Evolutionary conservation across 164 flowering plant species (phyloP).

Genomic region (Berberis vulgaris): DNA sequence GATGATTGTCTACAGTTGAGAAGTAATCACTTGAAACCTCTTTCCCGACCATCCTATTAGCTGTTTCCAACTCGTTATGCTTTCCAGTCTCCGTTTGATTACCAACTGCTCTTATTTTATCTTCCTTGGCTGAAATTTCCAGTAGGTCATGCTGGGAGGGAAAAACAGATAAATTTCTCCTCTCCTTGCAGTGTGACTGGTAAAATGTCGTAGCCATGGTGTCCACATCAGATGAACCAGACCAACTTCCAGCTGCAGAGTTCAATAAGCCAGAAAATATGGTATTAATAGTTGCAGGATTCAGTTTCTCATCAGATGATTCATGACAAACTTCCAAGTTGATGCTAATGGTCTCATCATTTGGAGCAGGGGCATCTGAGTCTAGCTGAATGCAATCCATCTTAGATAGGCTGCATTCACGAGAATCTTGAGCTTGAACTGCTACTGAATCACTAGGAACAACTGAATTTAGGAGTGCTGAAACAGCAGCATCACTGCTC

Average conservation of each 20-base stretch:
- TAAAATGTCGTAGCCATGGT: not conserved
- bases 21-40: conserved; percentile 43
- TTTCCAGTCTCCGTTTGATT: conserved; percentile 17
- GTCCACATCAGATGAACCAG: too few relatives aligned
- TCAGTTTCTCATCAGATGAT: conserved; percentile 19
- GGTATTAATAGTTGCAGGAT: conserved; percentile 8
- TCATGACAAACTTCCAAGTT: conserved; percentile 24
- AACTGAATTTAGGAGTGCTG: conserved; percentile 21
- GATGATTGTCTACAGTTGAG: conserved; percentile 60
- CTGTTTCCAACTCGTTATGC: conserved; percentile 15
- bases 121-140: conserved; percentile 22
- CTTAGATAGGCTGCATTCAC: not conserved
- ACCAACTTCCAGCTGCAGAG: conserved; percentile 3
- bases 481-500: conserved; percentile 23
- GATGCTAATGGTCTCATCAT: conserved; percentile 13
- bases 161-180: conserved; percentile 3
- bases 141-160: conserved; percentile 17
- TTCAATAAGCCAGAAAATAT: conserved; percentile 8
- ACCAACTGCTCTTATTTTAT: conserved; percentile 6
- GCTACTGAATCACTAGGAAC: conserved; percentile 10
- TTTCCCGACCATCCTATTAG: conserved; percentile 24
- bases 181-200: conserved; percentile 3
- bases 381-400: not conserved
- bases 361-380: conserved; percentile 5
- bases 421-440: conserved; percentile 9